These are phyloP conservation scores for Diutina sp. DNA, from an alignment of 1,139 yeast genomes.

Conservation along the genomic window DNA sequence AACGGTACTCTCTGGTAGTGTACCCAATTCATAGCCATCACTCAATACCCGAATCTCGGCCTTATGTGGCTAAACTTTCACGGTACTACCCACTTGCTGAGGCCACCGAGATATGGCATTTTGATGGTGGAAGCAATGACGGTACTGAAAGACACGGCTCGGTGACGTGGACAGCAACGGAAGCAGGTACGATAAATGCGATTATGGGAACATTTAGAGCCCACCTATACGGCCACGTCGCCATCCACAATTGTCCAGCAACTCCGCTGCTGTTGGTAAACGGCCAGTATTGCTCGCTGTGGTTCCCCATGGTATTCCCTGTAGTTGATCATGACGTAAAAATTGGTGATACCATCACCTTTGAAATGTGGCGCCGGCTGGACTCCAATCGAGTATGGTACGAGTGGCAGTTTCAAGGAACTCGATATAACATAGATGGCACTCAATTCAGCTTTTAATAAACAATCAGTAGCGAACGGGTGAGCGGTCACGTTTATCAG, in stretches of 20 bases:
- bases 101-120: conserved; percentile 21
- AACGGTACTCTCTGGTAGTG: conserved; percentile 5
- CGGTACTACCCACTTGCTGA: conserved; percentile 30
- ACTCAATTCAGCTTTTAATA: background rate
- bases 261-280: background rate
- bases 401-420: conserved; percentile 43
- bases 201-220: conserved; percentile 68
- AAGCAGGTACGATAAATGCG: conserved; percentile 42
- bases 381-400: conserved; percentile 46
- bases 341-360: background rate
- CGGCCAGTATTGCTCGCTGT: conserved; percentile 27
- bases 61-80: conserved; percentile 49
- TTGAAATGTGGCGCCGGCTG: conserved; percentile 25
- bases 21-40: background rate
- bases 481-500: background rate
- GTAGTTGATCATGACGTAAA: conserved; percentile 32
- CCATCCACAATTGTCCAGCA: conserved; percentile 15
- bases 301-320: conserved; percentile 67
- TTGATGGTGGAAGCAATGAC: background rate
- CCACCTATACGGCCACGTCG: conserved; percentile 43
- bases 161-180: background rate
- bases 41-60: conserved; percentile 9
- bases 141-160: background rate
- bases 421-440: background rate
- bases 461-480: background rate